Percentiles rank a stretch among this genome's conserved stretches.
Evolutionary conservation across 108 stramenopile genomes (phyloP).

Genomic region (Pseudonitzschia multistriata): DNA sequence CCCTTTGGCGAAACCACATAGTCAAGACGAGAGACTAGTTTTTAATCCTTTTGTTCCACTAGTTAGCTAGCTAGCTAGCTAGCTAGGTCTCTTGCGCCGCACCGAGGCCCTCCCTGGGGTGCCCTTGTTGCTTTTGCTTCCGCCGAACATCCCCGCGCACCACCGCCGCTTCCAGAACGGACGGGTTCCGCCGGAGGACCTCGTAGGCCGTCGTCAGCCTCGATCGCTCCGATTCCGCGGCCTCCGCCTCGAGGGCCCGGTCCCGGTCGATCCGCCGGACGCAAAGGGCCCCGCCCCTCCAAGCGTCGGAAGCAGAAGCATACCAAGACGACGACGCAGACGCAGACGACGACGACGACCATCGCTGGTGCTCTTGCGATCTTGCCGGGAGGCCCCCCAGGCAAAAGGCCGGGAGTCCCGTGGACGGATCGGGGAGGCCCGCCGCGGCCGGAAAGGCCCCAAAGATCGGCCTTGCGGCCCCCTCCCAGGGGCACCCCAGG

Average conservation of each 20-base stretch:
- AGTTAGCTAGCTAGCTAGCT: too few relatives aligned
- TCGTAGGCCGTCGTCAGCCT: constrained; percentile 7
- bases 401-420: constrained; percentile 3
- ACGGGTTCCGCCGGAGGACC: constrained; percentile 14
- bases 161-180: constrained; percentile 11
- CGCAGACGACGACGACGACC: background rate
- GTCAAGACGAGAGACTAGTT: too few relatives aligned
- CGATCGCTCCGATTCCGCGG: background rate
- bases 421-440: background rate
- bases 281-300: too few relatives aligned
- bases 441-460: background rate
- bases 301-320: too few relatives aligned
- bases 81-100: too few relatives aligned
- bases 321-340: background rate
- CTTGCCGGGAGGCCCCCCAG: too few relatives aligned
- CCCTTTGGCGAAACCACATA: too few relatives aligned
- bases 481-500: background rate
- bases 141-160: too few relatives aligned
- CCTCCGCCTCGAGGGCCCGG: background rate
- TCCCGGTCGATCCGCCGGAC: background rate
- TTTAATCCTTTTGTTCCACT: too few relatives aligned
- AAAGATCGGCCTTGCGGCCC: background rate
- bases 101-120: too few relatives aligned
- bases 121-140: too few relatives aligned
- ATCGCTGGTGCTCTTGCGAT: too few relatives aligned